Percentiles rank a stretch among this genome's conserved stretches.
Evolutionary conservation across 306 rosid species (phyloP).

Genomic region (Nissolia schottii): DNA sequence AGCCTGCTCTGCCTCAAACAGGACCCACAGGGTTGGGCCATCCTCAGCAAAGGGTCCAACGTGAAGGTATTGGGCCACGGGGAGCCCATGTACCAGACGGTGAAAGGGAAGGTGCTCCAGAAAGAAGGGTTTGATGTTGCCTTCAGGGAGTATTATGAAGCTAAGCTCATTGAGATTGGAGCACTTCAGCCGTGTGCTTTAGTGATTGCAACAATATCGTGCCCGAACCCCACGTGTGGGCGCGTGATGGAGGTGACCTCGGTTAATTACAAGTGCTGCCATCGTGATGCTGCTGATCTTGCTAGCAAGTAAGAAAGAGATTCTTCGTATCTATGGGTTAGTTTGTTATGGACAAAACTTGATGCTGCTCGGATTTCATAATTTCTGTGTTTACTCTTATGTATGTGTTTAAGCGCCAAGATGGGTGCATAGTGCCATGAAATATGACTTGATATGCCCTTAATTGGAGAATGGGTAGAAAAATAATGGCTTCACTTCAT

Average conservation of each 20-base stretch:
- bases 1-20: constrained; percentile 26
- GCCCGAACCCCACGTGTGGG: constrained; percentile 37
- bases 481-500: constrained; percentile 17
- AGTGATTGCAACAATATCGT: constrained; percentile 18
- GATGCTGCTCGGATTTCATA: neutral
- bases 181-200: constrained; percentile 13
- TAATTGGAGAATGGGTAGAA: neutral
- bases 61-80: constrained; percentile 27
- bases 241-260: constrained; percentile 35
- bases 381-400: neutral
- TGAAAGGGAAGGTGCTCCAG: constrained; percentile 20
- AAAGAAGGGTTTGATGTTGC: constrained; percentile 31
- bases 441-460: neutral
- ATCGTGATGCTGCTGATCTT: constrained; percentile 2
- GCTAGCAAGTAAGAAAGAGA: neutral
- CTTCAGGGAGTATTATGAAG: constrained; percentile 20
- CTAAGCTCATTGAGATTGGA: constrained; percentile 11
- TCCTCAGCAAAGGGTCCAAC: constrained; percentile 29
- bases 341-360: neutral
- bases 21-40: constrained; percentile 34
- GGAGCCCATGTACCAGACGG: constrained; percentile 26
- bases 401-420: neutral
- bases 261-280: constrained; percentile 36
- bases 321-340: neutral
- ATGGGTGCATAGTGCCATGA: constrained; percentile 18